Evolutionary conservation across 2,329 filamentous ascomycete genomes (phyloP), one percentile per base, ranked within the genome.

Genomic region (Pseudocercospora cruenta): DNA sequence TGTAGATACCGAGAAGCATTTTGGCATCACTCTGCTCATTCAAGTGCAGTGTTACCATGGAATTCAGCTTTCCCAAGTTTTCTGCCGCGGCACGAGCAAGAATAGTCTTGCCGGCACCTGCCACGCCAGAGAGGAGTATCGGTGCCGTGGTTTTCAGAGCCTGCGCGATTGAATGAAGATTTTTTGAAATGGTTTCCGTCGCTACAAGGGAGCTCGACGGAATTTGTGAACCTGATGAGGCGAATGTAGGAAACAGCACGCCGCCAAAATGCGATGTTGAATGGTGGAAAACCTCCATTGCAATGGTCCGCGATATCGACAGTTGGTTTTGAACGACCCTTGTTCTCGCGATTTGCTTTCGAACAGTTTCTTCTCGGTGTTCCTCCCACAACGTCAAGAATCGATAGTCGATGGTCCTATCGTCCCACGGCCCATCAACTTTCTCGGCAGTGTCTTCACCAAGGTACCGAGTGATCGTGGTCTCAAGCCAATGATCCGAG

Each of bases 1-100:
- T 92, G 79, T 99, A 98, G 77, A 98, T 88, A 3, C 95, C 95
- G 69, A 99, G 88, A 47, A 99, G 87, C 82, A 96, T 91, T 79
- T 99, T 99, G 0, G 94, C 94, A 79, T 99, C 95, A 2, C 94
- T 98, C 79, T 99, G 96, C 79, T 98, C 95, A 76, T 99, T 99
- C 36, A 99, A 83, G 79, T 99, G 94, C 31, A 99, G 84, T 3
- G 94, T 98, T 60, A 99, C 91, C 88, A 99, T 93, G 66, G 87
- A 88, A 5, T 89, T 86, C 22, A 91, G 87, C 79, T 92, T 92
- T 67, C 91, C 91, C 63, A 98, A 86, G 71, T 90, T 87, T 73
- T 87, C 87, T 24, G 94, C 94, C 67, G 94, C 86, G 76, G 97
- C 90, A 70, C 92, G 91, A 14, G 96, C 87, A 21, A 96, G 80